Conservation (phyloP, 352 stramenopile species). For the Globisporangium abappressorium region DNA sequence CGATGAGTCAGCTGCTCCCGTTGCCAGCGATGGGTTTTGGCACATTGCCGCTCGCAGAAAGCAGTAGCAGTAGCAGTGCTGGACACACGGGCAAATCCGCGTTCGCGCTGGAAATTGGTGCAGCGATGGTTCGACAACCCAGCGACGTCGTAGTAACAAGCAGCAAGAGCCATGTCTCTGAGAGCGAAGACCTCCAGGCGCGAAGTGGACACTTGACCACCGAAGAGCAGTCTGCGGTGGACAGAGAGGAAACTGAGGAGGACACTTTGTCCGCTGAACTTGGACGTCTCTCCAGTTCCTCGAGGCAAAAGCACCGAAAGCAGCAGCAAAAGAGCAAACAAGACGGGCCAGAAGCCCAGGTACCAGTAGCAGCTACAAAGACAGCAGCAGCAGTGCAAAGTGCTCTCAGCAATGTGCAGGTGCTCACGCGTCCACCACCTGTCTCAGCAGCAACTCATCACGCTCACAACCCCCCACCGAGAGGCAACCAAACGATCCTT, state of each 20-base stretch:
- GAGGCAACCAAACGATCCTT: constrained; percentile 8
- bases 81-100: neutral
- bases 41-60: neutral
- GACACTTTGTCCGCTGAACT: neutral
- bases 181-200: constrained; percentile 6
- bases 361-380: constrained; percentile 8
- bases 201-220: constrained; percentile 13
- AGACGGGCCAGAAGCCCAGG: neutral
- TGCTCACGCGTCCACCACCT: neutral
- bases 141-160: neutral
- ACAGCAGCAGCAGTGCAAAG: neutral
- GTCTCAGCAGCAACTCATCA: neutral
- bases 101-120: constrained; percentile 4
- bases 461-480: neutral
- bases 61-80: neutral
- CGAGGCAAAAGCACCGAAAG: constrained; percentile 27
- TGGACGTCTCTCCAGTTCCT: constrained; percentile 12
- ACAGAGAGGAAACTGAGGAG: constrained; percentile 1
- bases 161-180: constrained; percentile 7
- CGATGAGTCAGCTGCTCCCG: constrained; percentile 12
- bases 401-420: neutral
- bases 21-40: neutral
- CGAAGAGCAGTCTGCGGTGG: constrained; percentile 9
- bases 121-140: neutral
- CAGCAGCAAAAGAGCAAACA: constrained; percentile 31